Conservation (phyloP, 2,329 filamentous ascomycete species). For the Rasamsonia emersonii region DNA sequence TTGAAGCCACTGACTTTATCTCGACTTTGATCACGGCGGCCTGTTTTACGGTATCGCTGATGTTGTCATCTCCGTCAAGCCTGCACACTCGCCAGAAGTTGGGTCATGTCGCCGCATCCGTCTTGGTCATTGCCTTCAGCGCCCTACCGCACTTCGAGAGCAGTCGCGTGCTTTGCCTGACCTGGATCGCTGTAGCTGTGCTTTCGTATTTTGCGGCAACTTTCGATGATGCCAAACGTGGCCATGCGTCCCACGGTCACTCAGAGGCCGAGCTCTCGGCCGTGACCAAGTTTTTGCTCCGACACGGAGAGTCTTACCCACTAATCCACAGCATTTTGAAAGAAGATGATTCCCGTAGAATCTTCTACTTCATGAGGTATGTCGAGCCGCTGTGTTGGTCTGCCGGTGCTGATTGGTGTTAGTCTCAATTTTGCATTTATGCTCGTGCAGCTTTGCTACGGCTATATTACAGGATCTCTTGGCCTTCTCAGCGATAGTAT, state of each 20-base stretch:
- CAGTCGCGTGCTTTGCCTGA: constrained; percentile 18
- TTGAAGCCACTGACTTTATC: constrained; percentile 15
- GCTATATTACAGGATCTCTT: constrained; percentile 84
- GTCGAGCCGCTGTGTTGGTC: constrained; percentile 23
- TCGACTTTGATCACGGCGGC: constrained; percentile 15
- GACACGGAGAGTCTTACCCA: constrained; percentile 60
- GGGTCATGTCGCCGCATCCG: constrained; percentile 21
- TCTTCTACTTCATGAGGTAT: constrained; percentile 94
- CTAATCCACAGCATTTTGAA: constrained; percentile 76
- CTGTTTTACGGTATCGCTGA: constrained; percentile 20
- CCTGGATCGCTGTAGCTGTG: constrained; percentile 18
- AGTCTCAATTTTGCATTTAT: constrained; percentile 94
- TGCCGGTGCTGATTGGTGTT: constrained; percentile 13
- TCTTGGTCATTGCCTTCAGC: constrained; percentile 20
- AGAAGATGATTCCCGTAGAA: constrained; percentile 86
- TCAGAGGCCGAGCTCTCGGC: constrained; percentile 47
- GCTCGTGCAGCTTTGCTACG: constrained; percentile 88
- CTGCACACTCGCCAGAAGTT: constrained; percentile 23
- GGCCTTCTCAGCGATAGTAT: constrained; percentile 96
- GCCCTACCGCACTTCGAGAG: constrained; percentile 20
- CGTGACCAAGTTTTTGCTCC: constrained; percentile 66
- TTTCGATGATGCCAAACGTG: constrained; percentile 23
- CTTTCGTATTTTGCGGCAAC: constrained; percentile 23
- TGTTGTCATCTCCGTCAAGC: constrained; percentile 14
- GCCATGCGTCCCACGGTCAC: constrained; percentile 26